A percentile compares a stretch with the other conserved stretches of the same genome.
phyloP scores from a whole-genome alignment of 768 basidiomycete genomes.

The Russula virescens region DNA sequence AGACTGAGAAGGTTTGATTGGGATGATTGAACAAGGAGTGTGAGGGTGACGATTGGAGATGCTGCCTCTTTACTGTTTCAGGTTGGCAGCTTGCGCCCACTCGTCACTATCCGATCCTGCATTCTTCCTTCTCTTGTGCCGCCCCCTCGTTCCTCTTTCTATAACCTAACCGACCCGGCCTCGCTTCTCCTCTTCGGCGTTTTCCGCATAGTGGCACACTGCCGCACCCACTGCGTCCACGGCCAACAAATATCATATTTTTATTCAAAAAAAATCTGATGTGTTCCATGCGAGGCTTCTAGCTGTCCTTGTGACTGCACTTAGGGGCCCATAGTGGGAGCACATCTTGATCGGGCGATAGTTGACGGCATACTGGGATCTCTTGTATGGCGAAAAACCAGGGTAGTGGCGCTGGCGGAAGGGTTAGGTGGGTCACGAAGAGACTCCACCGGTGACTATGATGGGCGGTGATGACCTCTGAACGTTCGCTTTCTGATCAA shows the following conservation, averaged over 20 bases:
- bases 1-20: slow-evolving; percentile 17
- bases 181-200: neutral
- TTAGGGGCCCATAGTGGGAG: neutral
- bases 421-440: neutral
- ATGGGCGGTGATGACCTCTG: slow-evolving; percentile 17
- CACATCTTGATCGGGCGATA: slow-evolving; percentile 8
- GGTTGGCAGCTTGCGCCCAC: slow-evolving; percentile 15
- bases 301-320: slow-evolving; percentile 1
- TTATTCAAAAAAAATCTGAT: too few relatives aligned
- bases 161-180: neutral
- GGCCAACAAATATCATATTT: too few relatives aligned
- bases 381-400: neutral
- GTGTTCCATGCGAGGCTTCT: neutral
- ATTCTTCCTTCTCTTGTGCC: too few relatives aligned
- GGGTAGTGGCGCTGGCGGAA: neutral
- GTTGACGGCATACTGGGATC: neutral
- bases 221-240: too few relatives aligned
- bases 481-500: neutral
- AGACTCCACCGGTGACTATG: slow-evolving; percentile 9
- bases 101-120: neutral
- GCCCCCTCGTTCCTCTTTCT: neutral
- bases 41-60: slow-evolving; percentile 3
- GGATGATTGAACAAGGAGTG: neutral
- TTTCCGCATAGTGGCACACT: neutral
- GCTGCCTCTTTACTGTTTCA: slow-evolving; percentile 7